Percentiles rank a stretch among this genome's conserved stretches.
Evolutionary conservation across 2,329 filamentous ascomycete species (phyloP).

Genomic region (Geosmithia flava): DNA sequence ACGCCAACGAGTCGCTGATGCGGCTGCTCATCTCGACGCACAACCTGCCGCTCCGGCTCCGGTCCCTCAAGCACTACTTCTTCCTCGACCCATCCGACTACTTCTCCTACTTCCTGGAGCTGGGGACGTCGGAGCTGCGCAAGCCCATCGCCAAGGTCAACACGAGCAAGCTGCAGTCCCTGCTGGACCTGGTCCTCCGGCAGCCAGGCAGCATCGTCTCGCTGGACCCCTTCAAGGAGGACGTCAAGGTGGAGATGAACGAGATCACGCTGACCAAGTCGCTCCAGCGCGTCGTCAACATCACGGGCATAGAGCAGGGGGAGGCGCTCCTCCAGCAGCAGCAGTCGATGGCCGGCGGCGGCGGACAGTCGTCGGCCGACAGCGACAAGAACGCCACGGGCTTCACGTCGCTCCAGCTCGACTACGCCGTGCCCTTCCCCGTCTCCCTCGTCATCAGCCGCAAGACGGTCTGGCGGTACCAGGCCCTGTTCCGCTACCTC

Average conservation of each 20-base stretch:
- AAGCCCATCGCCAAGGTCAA: constrained; percentile 86
- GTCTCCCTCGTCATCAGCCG: constrained; percentile 90
- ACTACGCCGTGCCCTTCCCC: constrained; percentile 90
- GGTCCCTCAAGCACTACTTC: constrained; percentile 96
- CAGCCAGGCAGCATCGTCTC: constrained; percentile 91
- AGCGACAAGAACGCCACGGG: constrained; percentile 80
- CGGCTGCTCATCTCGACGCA: constrained; percentile 87
- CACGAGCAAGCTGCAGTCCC: constrained; percentile 81
- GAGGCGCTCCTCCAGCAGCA: constrained; percentile 50
- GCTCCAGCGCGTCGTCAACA: constrained; percentile 91
- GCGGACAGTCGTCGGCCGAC: constrained; percentile 35
- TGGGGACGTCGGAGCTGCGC: constrained; percentile 77
- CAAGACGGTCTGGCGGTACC: constrained; percentile 94
- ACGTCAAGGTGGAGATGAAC: constrained; percentile 96
- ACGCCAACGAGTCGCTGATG: constrained; percentile 89
- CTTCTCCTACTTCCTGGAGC: constrained; percentile 94
- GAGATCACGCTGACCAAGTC: constrained; percentile 86
- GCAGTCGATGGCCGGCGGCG: background rate
- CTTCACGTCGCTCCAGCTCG: constrained; percentile 85
- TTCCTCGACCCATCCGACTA: constrained; percentile 97
- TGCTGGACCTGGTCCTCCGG: constrained; percentile 92
- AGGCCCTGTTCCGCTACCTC: constrained; percentile 89
- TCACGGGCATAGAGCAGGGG: constrained; percentile 88
- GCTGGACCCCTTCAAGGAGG: constrained; percentile 93
- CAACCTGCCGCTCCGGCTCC: constrained; percentile 72